These are phyloP conservation scores for Leonotis leonurus DNA, from an alignment of 257 asterid genomes.

Conservation along the genomic window DNA sequence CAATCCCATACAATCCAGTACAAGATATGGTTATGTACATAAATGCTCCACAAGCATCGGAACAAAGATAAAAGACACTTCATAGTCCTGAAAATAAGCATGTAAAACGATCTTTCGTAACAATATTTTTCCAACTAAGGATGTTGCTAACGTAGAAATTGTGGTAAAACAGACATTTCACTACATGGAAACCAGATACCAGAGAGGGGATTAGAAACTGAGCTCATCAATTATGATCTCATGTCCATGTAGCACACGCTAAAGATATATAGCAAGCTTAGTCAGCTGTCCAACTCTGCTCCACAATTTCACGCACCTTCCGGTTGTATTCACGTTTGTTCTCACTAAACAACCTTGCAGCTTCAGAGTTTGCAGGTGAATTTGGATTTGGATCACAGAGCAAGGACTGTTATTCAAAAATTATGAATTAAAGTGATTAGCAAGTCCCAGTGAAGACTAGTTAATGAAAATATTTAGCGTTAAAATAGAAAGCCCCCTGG, in stretches of 20 bases:
- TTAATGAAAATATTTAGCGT: too few species aligned
- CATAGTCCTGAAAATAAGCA: conserved; percentile 24
- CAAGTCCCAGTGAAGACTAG: not conserved
- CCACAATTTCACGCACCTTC: conserved; percentile 64
- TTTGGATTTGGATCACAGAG: conserved; percentile 84
- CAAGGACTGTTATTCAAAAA: conserved; percentile 41
- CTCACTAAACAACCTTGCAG: conserved; percentile 75
- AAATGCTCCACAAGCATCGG: conserved; percentile 18
- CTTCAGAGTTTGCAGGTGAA: conserved; percentile 86
- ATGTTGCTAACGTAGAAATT: conserved; percentile 17
- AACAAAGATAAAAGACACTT: conserved; percentile 21
- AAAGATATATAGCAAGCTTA: too few species aligned
- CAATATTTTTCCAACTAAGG: conserved; percentile 22
- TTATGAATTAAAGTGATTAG: not conserved
- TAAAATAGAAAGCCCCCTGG: too few species aligned
- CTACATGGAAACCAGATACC: conserved; percentile 26
- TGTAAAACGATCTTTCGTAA: conserved; percentile 20
- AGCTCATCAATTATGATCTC: conserved; percentile 15
- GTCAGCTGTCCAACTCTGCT: conserved; percentile 91
- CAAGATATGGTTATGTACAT: conserved; percentile 42
- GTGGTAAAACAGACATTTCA: conserved; percentile 17
- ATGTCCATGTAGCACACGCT: too few species aligned
- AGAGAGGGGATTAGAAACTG: conserved; percentile 25
- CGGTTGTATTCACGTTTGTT: conserved; percentile 73
- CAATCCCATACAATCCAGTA: conserved; percentile 21